phyloP scores from a whole-genome alignment of 1,284 basidiomycete species.

The Ustilago curta region DNA sequence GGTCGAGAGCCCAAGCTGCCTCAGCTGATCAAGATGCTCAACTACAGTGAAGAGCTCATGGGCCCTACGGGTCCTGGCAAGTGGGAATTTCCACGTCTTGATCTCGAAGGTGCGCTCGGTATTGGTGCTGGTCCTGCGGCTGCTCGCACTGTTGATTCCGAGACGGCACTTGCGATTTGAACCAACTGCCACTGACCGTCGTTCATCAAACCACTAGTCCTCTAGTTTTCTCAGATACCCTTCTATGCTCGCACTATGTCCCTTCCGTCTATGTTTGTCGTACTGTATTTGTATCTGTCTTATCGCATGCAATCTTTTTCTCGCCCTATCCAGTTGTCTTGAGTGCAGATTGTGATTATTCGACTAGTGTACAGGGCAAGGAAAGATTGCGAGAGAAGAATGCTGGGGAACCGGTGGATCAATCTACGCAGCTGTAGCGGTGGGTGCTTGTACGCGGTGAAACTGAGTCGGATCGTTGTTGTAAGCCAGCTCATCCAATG shows the following conservation, averaged over 20 bases:
- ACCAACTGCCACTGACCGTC: neutral
- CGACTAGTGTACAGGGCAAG: conserved; percentile 27
- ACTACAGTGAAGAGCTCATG: conserved; percentile 87
- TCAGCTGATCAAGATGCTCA: conserved; percentile 84
- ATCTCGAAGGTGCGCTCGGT: conserved; percentile 46
- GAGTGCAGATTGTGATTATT: neutral
- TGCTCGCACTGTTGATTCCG: conserved; percentile 17
- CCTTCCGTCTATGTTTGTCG: neutral
- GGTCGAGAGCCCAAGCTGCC: conserved; percentile 91
- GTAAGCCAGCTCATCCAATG: conserved; percentile 77
- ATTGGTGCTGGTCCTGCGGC: conserved; percentile 17
- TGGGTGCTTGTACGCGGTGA: conserved; percentile 57
- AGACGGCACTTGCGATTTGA: conserved; percentile 23
- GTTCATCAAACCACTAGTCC: neutral
- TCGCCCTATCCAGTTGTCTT: neutral
- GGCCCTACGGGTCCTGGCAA: conserved; percentile 72
- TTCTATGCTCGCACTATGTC: neutral
- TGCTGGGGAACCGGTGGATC: neutral
- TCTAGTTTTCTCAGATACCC: conserved; percentile 16
- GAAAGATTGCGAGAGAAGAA: neutral
- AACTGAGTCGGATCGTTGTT: conserved; percentile 69
- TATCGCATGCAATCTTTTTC: conserved; percentile 21
- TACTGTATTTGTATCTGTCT: conserved; percentile 25
- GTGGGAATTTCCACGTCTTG: conserved; percentile 58
- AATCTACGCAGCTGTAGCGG: conserved; percentile 12